Evolutionary conservation across 2,329 filamentous ascomycete genomes (phyloP).

Genomic region (Fusarium scirpi): DNA sequence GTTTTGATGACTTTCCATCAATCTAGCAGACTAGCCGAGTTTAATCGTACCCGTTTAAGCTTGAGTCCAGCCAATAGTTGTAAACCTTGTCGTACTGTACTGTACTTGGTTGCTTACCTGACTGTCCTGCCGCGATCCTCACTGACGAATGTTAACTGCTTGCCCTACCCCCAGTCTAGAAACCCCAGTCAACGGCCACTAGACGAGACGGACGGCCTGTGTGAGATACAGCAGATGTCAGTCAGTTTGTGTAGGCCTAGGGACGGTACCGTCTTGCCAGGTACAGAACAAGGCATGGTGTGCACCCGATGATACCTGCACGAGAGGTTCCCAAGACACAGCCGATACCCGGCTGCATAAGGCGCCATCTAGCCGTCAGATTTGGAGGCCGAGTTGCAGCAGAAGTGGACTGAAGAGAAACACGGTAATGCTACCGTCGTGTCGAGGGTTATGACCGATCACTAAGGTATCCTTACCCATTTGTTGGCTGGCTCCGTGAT

Average conservation of each 20-base stretch:
- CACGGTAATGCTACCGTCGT: slow-evolving; percentile 19
- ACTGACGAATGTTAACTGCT: slow-evolving; percentile 29
- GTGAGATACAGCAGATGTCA: slow-evolving; percentile 28
- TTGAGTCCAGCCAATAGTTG: slow-evolving; percentile 28
- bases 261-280: slow-evolving; percentile 37
- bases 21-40: slow-evolving; percentile 20
- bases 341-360: slow-evolving; percentile 44
- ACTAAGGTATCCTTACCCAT: background rate
- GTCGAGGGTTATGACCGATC: slow-evolving; percentile 9
- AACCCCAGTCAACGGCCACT: slow-evolving; percentile 45
- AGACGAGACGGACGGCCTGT: slow-evolving; percentile 21
- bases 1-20: slow-evolving; percentile 20
- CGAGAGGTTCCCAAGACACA: slow-evolving; percentile 36
- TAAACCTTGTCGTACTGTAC: slow-evolving; percentile 20
- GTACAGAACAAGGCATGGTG: slow-evolving; percentile 33
- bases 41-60: slow-evolving; percentile 27
- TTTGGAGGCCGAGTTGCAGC: slow-evolving; percentile 22
- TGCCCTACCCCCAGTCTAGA: slow-evolving; percentile 28
- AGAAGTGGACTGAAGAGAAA: slow-evolving; percentile 27
- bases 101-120: slow-evolving; percentile 10
- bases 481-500: background rate
- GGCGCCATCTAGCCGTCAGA: slow-evolving; percentile 28
- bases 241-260: slow-evolving; percentile 7
- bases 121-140: slow-evolving; percentile 29
- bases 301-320: slow-evolving; percentile 39